Percentiles rank a stretch among this genome's conserved stretches.
These are phyloP conservation scores for Gamsiella multidivaricata DNA, from an alignment of 192 early-diverging fungal genomes.

Conservation along the genomic window DNA sequence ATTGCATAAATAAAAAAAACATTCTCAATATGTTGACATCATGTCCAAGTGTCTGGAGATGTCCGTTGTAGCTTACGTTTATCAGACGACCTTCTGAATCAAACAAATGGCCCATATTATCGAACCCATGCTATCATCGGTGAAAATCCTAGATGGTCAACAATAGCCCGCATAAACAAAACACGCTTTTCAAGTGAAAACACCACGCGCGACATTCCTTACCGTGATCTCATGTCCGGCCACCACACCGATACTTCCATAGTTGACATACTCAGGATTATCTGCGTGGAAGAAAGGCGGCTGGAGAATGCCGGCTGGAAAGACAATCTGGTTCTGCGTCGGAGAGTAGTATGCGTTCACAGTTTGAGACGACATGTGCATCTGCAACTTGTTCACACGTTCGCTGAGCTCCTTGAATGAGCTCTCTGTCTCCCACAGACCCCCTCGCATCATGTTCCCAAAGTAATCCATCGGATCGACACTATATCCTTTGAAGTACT, in stretches of 20 bases:
- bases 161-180: slow-evolving; percentile 49
- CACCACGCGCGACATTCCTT: too few species aligned
- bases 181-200: too few species aligned
- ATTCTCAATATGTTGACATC: neutral
- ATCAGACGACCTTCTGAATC: slow-evolving; percentile 61
- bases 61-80: slow-evolving; percentile 25
- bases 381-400: slow-evolving; percentile 55
- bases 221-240: slow-evolving; percentile 79
- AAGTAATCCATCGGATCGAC: slow-evolving; percentile 62
- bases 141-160: too few species aligned
- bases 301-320: slow-evolving; percentile 70
- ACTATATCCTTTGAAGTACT: slow-evolving; percentile 61
- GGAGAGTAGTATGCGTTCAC: slow-evolving; percentile 68
- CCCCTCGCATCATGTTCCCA: slow-evolving; percentile 62
- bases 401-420: slow-evolving; percentile 43
- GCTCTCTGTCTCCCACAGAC: slow-evolving; percentile 46
- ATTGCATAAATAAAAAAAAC: slow-evolving; percentile 18
- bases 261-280: slow-evolving; percentile 71
- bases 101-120: slow-evolving; percentile 65
- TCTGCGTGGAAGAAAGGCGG: slow-evolving; percentile 66
- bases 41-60: too few species aligned
- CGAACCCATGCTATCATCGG: slow-evolving; percentile 74
- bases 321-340: slow-evolving; percentile 59
- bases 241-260: slow-evolving; percentile 73
- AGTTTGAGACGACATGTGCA: slow-evolving; percentile 63